These are phyloP conservation scores for Delitschia confertaspora DNA, from an alignment of 495 filamentous ascomycete genomes.

Conservation along the genomic window DNA sequence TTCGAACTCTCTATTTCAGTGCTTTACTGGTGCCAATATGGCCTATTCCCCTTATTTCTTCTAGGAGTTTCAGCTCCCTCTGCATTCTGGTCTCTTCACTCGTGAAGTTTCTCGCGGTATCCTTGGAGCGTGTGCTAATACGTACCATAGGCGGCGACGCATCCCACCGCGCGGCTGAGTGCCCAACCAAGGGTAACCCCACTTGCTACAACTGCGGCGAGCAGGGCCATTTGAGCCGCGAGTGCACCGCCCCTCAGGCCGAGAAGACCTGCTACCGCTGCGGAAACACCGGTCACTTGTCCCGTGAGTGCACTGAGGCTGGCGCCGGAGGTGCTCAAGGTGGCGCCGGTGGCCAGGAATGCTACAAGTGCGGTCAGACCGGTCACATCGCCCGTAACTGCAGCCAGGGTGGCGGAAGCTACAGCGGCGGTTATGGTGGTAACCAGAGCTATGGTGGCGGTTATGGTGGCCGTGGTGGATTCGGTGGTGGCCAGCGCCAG, in stretches of 20 bases:
- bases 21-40: slow-evolving; percentile 11
- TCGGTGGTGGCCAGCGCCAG: slow-evolving; percentile 44
- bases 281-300: slow-evolving; percentile 79
- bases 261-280: slow-evolving; percentile 97
- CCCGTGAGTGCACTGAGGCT: slow-evolving; percentile 72
- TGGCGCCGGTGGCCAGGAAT: slow-evolving; percentile 57
- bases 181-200: slow-evolving; percentile 84
- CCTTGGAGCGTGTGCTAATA: slow-evolving; percentile 19
- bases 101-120: neutral
- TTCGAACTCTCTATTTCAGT: slow-evolving; percentile 30
- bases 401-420: slow-evolving; percentile 50
- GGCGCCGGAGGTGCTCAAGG: slow-evolving; percentile 43
- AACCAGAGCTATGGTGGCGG: slow-evolving; percentile 41
- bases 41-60: neutral
- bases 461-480: slow-evolving; percentile 44
- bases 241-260: slow-evolving; percentile 82
- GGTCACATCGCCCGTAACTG: slow-evolving; percentile 98
- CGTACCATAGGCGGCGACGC: slow-evolving; percentile 56
- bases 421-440: slow-evolving; percentile 33
- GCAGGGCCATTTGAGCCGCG: slow-evolving; percentile 90
- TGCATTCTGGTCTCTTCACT: neutral
- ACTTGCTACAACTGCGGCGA: slow-evolving; percentile 86
- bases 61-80: too few species aligned
- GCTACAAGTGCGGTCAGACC: slow-evolving; percentile 98
- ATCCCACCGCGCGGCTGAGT: slow-evolving; percentile 82